phyloP scores from a whole-genome alignment of 129 eudicot genomes.

The Oenanthe sinensis region DNA sequence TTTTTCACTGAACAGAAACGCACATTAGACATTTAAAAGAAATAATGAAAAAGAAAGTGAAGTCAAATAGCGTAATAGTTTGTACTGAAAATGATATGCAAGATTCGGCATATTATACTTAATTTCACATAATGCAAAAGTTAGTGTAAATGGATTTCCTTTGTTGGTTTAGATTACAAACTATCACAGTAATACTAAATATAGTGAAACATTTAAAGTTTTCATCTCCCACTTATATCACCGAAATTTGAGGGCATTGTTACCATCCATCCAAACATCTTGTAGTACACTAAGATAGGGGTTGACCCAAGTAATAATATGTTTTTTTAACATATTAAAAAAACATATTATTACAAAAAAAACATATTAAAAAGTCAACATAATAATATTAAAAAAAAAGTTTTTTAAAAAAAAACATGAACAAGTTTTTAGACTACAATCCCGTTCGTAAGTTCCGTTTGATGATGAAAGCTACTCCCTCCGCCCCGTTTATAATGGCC shows the following conservation, averaged over 20 bases:
- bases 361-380: too few species aligned
- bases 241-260: not conserved
- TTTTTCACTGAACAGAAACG: constrained; percentile 45
- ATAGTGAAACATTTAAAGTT: not conserved
- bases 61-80: not conserved
- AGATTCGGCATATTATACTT: not conserved
- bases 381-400: too few species aligned
- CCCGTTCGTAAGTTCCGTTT: not conserved
- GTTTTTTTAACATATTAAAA: too few species aligned
- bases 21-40: not conserved
- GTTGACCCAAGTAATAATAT: not conserved
- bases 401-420: too few species aligned
- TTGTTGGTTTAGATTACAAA: not conserved
- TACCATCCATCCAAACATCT: not conserved
- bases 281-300: not conserved
- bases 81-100: not conserved
- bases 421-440: not conserved
- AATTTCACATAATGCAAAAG: not conserved
- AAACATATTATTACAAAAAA: too few species aligned
- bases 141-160: not conserved
- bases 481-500: not conserved
- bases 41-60: not conserved
- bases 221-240: not conserved
- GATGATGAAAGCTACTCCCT: not conserved
- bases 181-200: not conserved